Evolutionary conservation across 495 filamentous ascomycete genomes (phyloP).

Genomic region (Hyaloscypha variabilis): DNA sequence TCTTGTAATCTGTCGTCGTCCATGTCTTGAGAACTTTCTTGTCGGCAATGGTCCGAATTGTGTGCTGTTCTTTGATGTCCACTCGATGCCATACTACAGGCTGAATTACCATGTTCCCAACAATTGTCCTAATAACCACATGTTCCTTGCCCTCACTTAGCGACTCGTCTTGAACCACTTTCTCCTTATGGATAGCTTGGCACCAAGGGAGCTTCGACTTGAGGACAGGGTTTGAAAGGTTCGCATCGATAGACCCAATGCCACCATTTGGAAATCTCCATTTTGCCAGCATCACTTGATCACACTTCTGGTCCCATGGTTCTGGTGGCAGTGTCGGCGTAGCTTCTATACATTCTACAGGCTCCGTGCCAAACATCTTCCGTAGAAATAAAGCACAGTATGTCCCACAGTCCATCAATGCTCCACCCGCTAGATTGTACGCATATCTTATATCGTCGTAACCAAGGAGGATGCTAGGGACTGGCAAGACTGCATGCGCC

Average conservation of each 20-base stretch:
- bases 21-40: slow-evolving; percentile 42
- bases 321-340: slow-evolving; percentile 15
- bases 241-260: slow-evolving; percentile 39
- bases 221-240: slow-evolving; percentile 34
- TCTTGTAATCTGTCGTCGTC: slow-evolving; percentile 43
- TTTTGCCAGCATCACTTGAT: slow-evolving; percentile 43
- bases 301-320: slow-evolving; percentile 35
- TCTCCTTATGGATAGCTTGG: slow-evolving; percentile 35
- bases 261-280: slow-evolving; percentile 48
- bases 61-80: slow-evolving; percentile 47
- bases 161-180: slow-evolving; percentile 30
- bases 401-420: slow-evolving; percentile 58
- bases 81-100: slow-evolving; percentile 52
- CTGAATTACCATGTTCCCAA: slow-evolving; percentile 43
- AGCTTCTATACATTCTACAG: slow-evolving; percentile 24
- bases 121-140: slow-evolving; percentile 43
- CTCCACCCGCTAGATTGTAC: slow-evolving; percentile 58
- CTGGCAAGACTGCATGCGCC: slow-evolving; percentile 33
- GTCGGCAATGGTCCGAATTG: slow-evolving; percentile 36
- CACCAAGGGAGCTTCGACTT: slow-evolving; percentile 23
- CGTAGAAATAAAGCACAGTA: slow-evolving; percentile 45
- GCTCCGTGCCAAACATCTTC: slow-evolving; percentile 22
- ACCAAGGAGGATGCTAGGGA: slow-evolving; percentile 33
- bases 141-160: slow-evolving; percentile 39
- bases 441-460: slow-evolving; percentile 58